Conservation (phyloP, 805 yeast genomes). For the Saturnispora gosingensis region DNA sequence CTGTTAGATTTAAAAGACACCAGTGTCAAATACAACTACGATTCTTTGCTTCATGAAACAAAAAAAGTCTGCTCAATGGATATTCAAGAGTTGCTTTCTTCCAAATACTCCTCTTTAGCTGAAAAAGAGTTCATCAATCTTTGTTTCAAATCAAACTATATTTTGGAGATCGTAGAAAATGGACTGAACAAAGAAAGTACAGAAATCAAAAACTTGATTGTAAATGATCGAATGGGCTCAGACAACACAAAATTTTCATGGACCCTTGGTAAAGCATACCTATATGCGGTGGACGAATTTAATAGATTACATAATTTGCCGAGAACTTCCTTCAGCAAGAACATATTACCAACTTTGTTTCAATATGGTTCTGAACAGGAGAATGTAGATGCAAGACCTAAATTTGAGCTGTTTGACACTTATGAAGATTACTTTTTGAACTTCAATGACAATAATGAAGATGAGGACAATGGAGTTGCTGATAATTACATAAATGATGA, state of each 20-base stretch:
- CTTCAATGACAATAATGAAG: conserved; percentile 8
- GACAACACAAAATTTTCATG: conserved; percentile 82
- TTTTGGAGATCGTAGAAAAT: conserved; percentile 48
- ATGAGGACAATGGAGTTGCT: background rate
- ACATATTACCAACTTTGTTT: conserved; percentile 39
- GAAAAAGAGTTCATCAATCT: conserved; percentile 30
- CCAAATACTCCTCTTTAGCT: conserved; percentile 9
- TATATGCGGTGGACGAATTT: conserved; percentile 50
- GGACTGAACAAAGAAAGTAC: conserved; percentile 34
- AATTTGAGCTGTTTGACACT: conserved; percentile 20
- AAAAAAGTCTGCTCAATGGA: conserved; percentile 38
- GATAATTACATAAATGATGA: background rate
- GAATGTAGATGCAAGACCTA: conserved; percentile 36
- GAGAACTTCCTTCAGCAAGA: conserved; percentile 37
- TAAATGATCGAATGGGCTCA: conserved; percentile 42
- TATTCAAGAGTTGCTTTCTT: conserved; percentile 16
- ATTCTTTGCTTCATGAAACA: conserved; percentile 35
- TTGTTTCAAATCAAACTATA: conserved; percentile 57
- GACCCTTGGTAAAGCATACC: conserved; percentile 77
- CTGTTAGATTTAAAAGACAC: conserved; percentile 24
- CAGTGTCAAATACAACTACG: conserved; percentile 34
- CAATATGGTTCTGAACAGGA: conserved; percentile 45
- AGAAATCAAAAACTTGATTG: conserved; percentile 25
- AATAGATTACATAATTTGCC: conserved; percentile 11
- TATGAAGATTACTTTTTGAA: conserved; percentile 13